Base-by-base conservation (phyloP, 2,329 filamentous ascomycete species). In the Neopestalotiopsis clavispora region DNA sequence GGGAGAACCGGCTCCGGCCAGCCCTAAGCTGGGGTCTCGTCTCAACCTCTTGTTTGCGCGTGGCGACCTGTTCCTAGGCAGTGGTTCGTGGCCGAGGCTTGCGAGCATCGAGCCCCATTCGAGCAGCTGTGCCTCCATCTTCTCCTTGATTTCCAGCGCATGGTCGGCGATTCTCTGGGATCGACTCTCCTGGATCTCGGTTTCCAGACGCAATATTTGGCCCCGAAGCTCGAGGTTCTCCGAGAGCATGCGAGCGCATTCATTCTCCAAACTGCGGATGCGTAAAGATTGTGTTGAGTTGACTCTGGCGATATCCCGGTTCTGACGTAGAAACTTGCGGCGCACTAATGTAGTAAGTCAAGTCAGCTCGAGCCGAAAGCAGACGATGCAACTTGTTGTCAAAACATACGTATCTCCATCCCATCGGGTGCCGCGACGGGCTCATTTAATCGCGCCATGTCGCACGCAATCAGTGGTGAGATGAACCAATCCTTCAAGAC, bases 401-500 rank as follows among this genome's bases (percentile, higher is more conserved):
- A 14, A 28, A 71, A 87, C 91, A 80, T 85, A 94, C 92, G 84
- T 77, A 87, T 90, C 78, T 95, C 92, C 73, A 94, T 81, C 77
- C 85, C 90, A 81, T 94, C 92, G 78, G 85, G 86, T 76, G 91
- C 87, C 82, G 86, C 83, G 72, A 89, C 86, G 77, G 88, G 87
- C 85, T 94, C 92, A 83, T 95, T 95, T 74, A 95, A 86, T 83
- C 92, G 89, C 82, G 93, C 93, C 93, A 95, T 95, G 75, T 80
- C 79, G 84, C 30, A 23, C 13, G 13, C 30, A 32, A 17, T 52
- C 45, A 7, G 45, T 52, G n/a, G 57, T 23, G 30, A 59, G 57
- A 13, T 17, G 23, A 59, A 30, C 17, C 23, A 23, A 34, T 59
- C 9, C 13, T 23, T 38, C 34, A 7, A 17, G 57, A 30, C 23